Percentiles rank a stretch among this genome's conserved stretches.
Conservation (phyloP, 192 early-diverging fungal genomes). For the Ambispora gerdemannii region DNA sequence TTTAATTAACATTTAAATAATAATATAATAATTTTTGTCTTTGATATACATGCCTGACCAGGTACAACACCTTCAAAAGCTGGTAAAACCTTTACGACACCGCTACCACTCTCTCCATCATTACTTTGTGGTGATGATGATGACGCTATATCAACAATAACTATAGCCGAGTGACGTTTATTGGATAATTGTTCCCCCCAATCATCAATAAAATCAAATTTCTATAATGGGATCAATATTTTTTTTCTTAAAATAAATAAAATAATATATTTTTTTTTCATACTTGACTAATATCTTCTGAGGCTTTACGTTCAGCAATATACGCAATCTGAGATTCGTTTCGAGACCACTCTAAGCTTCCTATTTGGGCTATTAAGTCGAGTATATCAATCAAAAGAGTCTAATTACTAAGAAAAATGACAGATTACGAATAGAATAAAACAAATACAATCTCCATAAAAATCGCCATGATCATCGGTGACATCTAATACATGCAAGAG, state of each 20-base stretch:
- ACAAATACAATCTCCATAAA: slow-evolving; percentile 64
- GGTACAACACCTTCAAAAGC: slow-evolving; percentile 37
- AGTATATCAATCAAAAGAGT: slow-evolving; percentile 1
- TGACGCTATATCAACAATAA: slow-evolving; percentile 52
- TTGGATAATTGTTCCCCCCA: slow-evolving; percentile 72
- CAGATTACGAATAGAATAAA: background rate
- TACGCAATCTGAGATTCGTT: slow-evolving; percentile 59
- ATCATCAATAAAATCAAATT: slow-evolving; percentile 43
- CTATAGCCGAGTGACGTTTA: slow-evolving; percentile 53
- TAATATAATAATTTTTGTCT: background rate
- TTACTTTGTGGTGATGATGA: no score
- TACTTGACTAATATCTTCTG: slow-evolving; percentile 30
- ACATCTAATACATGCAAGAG: slow-evolving; percentile 60
- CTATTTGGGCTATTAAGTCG: no score
- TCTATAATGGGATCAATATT: background rate
- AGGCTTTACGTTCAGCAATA: slow-evolving; percentile 65
- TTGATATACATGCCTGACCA: slow-evolving; percentile 36
- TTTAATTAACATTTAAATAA: background rate
- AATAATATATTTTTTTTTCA: background rate
- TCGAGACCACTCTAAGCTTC: slow-evolving; percentile 58
- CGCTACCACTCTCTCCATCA: no score
- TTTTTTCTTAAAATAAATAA: background rate
- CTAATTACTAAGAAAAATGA: slow-evolving; percentile 1
- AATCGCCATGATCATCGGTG: slow-evolving; percentile 63
- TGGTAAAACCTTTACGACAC: slow-evolving; percentile 39